Base-by-base conservation (phyloP, 2,329 filamentous ascomycete species). In the Paramyrothecium roridum region DNA sequence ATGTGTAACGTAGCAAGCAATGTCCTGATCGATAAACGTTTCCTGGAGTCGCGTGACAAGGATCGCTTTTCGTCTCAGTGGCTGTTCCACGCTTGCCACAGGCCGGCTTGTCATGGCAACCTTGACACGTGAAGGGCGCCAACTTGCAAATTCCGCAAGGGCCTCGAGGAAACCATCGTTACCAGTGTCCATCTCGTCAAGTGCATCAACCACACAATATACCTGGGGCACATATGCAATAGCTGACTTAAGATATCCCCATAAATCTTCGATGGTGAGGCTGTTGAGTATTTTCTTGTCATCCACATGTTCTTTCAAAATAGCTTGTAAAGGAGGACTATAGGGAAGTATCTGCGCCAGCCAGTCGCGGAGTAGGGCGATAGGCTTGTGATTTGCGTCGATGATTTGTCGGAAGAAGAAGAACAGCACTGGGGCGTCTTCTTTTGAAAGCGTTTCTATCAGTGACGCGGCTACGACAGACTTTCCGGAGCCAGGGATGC, bases 141-240 rank as follows among this genome's bases (percentile, higher is more conserved):
- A 66, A 8, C 60, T 54, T 1, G 68, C 70, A 1, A 79, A 61
- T 0, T 56, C 52, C 1, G 60, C 64, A 2, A 80, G 61, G 2
- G 56, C 50, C 8, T 65, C 46, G 2, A 77, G 58, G 30, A 77
- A 75, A 4, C 12, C 21, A 0, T 56, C 45, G 26, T 75, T 64
- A 0, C 65, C 72, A 16, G 61, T 30, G 52, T 76, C 72, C 70
- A 80, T 77, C 61, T 80, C 77, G 57, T 80, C 78, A 2, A 80
- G 63, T 1, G 76, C 76, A 56, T 79, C 76, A 0, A 65, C 68
- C 3, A 80, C 64, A 46, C 70, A 74, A 52, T 72, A 79, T 1
- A 69, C 73, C 22, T 57, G 60, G 52, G 54, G 61, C 49, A 64
- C 54, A 17, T 54, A 37, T 1, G 47, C 47, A n/a, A 69, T 50